Conservation (phyloP, 1,284 basidiomycete species). For the Tremellales sp. region DNA sequence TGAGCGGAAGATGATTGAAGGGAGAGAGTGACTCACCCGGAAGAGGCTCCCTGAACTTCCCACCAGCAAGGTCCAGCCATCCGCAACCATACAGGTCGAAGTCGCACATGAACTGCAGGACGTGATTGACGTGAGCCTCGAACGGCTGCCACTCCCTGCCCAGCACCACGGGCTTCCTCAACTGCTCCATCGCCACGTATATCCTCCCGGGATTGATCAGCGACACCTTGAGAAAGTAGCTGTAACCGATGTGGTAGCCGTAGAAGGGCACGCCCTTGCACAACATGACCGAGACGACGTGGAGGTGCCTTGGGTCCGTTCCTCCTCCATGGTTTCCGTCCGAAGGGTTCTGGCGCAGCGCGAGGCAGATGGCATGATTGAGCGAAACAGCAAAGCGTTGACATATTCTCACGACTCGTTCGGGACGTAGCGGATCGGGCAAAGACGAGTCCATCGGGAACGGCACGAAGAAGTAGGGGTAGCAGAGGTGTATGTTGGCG, state of each 20-base stretch:
- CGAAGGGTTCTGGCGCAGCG: constrained; percentile 42
- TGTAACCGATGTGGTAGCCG: constrained; percentile 82
- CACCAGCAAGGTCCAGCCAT: constrained; percentile 64
- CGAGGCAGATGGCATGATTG: constrained; percentile 47
- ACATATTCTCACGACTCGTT: constrained; percentile 43
- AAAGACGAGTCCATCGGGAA: constrained; percentile 51
- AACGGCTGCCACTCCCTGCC: constrained; percentile 70
- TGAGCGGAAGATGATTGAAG: background rate
- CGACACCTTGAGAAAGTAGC: constrained; percentile 85
- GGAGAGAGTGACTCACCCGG: constrained; percentile 41
- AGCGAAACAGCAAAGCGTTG: constrained; percentile 44
- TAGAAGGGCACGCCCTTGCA: constrained; percentile 97
- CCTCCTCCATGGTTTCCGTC: constrained; percentile 29
- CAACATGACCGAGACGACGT: constrained; percentile 64
- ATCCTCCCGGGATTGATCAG: constrained; percentile 67
- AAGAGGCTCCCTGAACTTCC: constrained; percentile 52
- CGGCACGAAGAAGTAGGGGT: constrained; percentile 56
- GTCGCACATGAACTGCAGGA: constrained; percentile 91
- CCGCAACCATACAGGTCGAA: constrained; percentile 94
- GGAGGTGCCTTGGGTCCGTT: constrained; percentile 45
- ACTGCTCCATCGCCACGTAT: constrained; percentile 65
- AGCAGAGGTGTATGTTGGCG: constrained; percentile 76
- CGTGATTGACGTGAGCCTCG: constrained; percentile 85
- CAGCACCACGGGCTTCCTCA: constrained; percentile 78
- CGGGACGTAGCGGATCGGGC: constrained; percentile 41